These are phyloP conservation scores for Akanthomyces lecanii DNA, from an alignment of 2,329 filamentous ascomycete genomes.

Conservation along the genomic window DNA sequence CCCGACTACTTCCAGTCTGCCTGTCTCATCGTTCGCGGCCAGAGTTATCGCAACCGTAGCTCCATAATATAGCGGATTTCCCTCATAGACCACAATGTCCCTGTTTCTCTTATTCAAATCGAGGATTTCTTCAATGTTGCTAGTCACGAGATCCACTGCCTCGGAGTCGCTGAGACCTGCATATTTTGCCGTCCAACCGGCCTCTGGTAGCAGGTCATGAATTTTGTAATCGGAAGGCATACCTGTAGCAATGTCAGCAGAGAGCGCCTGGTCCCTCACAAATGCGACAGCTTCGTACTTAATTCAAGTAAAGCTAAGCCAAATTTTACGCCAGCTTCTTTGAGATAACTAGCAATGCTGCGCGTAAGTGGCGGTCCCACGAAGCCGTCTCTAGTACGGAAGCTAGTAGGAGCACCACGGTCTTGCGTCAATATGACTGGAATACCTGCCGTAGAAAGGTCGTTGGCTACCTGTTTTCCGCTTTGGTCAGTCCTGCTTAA, in stretches of 20 bases:
- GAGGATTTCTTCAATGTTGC: slow-evolving; percentile 40
- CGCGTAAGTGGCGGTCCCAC: slow-evolving; percentile 39
- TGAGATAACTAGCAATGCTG: slow-evolving; percentile 35
- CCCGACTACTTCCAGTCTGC: slow-evolving; percentile 27
- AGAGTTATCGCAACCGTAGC: slow-evolving; percentile 37
- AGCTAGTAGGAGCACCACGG: slow-evolving; percentile 31
- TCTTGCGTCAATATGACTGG: slow-evolving; percentile 40
- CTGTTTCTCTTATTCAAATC: slow-evolving; percentile 29
- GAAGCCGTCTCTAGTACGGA: slow-evolving; percentile 35
- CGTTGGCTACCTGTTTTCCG: slow-evolving; percentile 31
- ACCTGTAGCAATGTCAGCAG: slow-evolving; percentile 16
- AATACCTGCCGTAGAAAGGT: slow-evolving; percentile 36
- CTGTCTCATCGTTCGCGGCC: slow-evolving; percentile 26
- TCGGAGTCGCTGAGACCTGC: slow-evolving; percentile 31
- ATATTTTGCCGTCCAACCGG: slow-evolving; percentile 38
- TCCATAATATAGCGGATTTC: slow-evolving; percentile 37
- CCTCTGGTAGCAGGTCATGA: slow-evolving; percentile 36
- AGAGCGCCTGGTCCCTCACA: neutral
- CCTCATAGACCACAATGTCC: slow-evolving; percentile 42
- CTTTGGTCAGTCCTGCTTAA: neutral
- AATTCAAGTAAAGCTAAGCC: slow-evolving; percentile 28
- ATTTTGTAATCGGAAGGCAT: slow-evolving; percentile 33
- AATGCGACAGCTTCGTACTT: slow-evolving; percentile 19
- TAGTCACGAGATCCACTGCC: slow-evolving; percentile 34
- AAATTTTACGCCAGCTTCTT: slow-evolving; percentile 37